These are phyloP conservation scores for Yamadazyma sp. DNA, from an alignment of 1,139 yeast species.

Conservation along the genomic window DNA sequence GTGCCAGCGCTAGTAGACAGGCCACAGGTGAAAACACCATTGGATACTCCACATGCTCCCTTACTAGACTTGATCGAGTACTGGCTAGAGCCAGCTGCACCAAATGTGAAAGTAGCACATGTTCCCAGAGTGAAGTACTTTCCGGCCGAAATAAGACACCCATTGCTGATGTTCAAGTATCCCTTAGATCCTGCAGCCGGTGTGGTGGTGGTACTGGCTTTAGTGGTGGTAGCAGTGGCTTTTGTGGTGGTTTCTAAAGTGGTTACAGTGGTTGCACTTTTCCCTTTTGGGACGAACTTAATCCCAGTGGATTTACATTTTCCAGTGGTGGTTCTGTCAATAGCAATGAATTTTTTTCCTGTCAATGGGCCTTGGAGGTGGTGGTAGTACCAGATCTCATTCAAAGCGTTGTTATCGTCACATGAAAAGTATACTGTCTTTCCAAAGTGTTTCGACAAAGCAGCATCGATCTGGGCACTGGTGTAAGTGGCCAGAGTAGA, in stretches of 20 bases:
- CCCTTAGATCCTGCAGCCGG: slow-evolving; percentile 37
- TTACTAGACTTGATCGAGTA: slow-evolving; percentile 61
- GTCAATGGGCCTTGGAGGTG: slow-evolving; percentile 72
- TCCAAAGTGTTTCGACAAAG: slow-evolving; percentile 59
- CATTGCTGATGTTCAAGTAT: slow-evolving; percentile 54
- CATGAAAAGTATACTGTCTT: slow-evolving; percentile 70
- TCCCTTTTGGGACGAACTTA: slow-evolving; percentile 69
- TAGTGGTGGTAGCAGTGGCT: slow-evolving; percentile 1
- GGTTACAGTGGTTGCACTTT: slow-evolving; percentile 21
- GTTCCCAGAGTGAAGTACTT: slow-evolving; percentile 81
- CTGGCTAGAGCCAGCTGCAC: slow-evolving; percentile 59
- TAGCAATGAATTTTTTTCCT: slow-evolving; percentile 63
- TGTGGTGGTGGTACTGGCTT: background rate
- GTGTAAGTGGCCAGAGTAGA: slow-evolving; percentile 60
- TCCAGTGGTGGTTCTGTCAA: slow-evolving; percentile 52
- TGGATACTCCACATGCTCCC: slow-evolving; percentile 67
- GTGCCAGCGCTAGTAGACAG: slow-evolving; percentile 16
- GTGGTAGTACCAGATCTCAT: slow-evolving; percentile 89
- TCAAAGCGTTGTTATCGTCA: slow-evolving; percentile 56
- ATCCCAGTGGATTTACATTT: slow-evolving; percentile 73
- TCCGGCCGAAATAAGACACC: slow-evolving; percentile 83
- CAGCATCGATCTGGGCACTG: slow-evolving; percentile 59
- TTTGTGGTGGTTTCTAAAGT: background rate
- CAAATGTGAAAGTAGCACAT: slow-evolving; percentile 63
- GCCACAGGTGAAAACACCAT: slow-evolving; percentile 34